Evolutionary conservation across 768 basidiomycete genomes (phyloP), one percentile per base, ranked within the genome.

Genomic region (Tricholoma furcatifolium): DNA sequence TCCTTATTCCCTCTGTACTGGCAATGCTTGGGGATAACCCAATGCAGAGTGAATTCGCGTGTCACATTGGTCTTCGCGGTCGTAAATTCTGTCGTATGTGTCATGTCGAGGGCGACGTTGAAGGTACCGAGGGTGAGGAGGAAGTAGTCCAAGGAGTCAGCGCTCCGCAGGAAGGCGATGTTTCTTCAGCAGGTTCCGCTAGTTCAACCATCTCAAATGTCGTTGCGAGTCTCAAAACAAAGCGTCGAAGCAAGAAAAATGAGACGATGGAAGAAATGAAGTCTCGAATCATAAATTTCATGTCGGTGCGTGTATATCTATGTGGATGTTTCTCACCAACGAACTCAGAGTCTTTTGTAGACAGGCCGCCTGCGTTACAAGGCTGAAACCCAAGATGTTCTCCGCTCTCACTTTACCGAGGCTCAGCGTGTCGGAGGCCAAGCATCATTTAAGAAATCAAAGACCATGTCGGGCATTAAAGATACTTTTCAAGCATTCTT

Each of bases 41-140:
- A 9, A 42, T 42, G 40, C 40, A 42, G 21, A 70, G 75, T 41
- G 72, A 78, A 57, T 60, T 78, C 53, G 67, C 74, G 0, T 77
- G 69, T 43, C 79, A 80, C 44, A 68, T 76, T 51, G 76, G 74
- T 0, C 51, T 74, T 8, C 49, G 42, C 0, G 74, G 68, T 0
- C 73, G 70, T 24, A 65, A 60, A 23, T 76, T 77, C 56, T 80
- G 78, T 49, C 65, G 71, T 2, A 58, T 55, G 0, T 80, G 78
- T 52, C 56, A 59, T 54, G 75, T 73, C 0, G 58, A 68, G 42
- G 68, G 68, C 6, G 50, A 49, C 21, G 53, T 59, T 24, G 43
- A n/a, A 27, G 34, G 51, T 31, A 43, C 57, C 36, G 47, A 55
- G 15, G 53, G 57, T 18, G n/a, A 11, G 1, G 64, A 65, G 45